These are phyloP conservation scores for Alternaria metachromatica DNA, from an alignment of 2,329 filamentous ascomycete genomes.

Conservation along the genomic window DNA sequence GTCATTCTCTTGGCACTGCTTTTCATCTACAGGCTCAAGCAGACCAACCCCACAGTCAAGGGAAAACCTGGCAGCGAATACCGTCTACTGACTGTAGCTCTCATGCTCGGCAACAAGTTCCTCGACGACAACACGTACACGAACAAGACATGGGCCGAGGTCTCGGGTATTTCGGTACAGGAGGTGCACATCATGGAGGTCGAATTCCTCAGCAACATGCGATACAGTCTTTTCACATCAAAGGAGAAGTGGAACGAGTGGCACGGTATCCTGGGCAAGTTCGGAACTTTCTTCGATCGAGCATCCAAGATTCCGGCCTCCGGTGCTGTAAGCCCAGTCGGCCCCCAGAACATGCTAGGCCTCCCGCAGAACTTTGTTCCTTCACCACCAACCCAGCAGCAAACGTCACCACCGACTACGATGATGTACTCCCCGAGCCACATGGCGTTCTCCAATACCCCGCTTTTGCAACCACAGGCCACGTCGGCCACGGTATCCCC, in stretches of 20 bases:
- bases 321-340: slow-evolving; percentile 45
- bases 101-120: slow-evolving; percentile 99
- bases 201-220: slow-evolving; percentile 98
- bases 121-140: slow-evolving; percentile 99
- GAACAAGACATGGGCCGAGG: slow-evolving; percentile 99
- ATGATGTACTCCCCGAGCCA: slow-evolving; percentile 53
- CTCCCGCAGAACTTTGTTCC: slow-evolving; percentile 55
- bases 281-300: slow-evolving; percentile 81
- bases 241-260: slow-evolving; percentile 86
- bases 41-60: slow-evolving; percentile 84
- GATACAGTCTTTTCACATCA: slow-evolving; percentile 89
- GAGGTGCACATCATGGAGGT: slow-evolving; percentile 99
- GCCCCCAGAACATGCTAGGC: slow-evolving; percentile 42
- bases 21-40: slow-evolving; percentile 93
- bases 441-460: slow-evolving; percentile 49
- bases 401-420: slow-evolving; percentile 58
- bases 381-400: slow-evolving; percentile 59
- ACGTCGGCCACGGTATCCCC: slow-evolving; percentile 54
- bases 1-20: slow-evolving; percentile 88
- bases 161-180: slow-evolving; percentile 89
- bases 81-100: slow-evolving; percentile 85
- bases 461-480: slow-evolving; percentile 49
- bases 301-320: slow-evolving; percentile 61
- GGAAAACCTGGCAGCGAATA: slow-evolving; percentile 95
- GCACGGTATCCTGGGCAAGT: slow-evolving; percentile 82